phyloP scores from a whole-genome alignment of 805 yeast genomes.

The Metschnikowia cubensis region DNA sequence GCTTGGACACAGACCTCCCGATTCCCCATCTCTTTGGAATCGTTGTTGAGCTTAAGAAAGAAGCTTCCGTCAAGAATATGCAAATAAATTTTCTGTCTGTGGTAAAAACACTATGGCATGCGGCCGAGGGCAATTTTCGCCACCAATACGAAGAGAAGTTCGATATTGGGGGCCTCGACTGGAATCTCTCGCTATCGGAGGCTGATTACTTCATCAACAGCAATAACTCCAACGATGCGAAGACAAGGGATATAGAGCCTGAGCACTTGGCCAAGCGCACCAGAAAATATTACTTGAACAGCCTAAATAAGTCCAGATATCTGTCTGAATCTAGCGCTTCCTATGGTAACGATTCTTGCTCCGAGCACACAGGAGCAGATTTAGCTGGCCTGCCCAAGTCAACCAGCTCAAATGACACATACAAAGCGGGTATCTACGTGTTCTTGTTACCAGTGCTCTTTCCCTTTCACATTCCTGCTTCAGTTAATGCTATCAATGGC shows the following conservation, averaged over 20 bases:
- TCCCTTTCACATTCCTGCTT: conserved; percentile 61
- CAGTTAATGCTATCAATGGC: conserved; percentile 51
- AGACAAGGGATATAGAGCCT: conserved; percentile 37
- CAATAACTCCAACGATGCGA: conserved; percentile 41
- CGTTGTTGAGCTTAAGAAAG: conserved; percentile 42
- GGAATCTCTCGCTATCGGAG: conserved; percentile 38
- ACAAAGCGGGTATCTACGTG: conserved; percentile 66
- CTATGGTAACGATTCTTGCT: background rate
- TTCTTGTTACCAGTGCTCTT: conserved; percentile 61
- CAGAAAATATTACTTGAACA: conserved; percentile 22
- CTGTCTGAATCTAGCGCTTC: conserved; percentile 6
- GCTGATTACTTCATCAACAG: conserved; percentile 43
- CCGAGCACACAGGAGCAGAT: conserved; percentile 4
- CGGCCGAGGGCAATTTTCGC: conserved; percentile 48
- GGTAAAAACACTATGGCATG: conserved; percentile 49
- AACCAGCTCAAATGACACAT: conserved; percentile 7
- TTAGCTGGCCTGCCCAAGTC: background rate
- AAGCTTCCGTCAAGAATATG: conserved; percentile 35
- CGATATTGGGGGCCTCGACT: conserved; percentile 44
- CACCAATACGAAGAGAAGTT: conserved; percentile 43
- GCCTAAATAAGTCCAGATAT: conserved; percentile 8
- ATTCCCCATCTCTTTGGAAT: conserved; percentile 54
- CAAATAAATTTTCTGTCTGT: conserved; percentile 41
- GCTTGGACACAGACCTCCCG: conserved; percentile 37
- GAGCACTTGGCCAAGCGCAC: conserved; percentile 43